Base-by-base conservation (phyloP, 2,329 filamentous ascomycete species). In the Periconia sp. region DNA sequence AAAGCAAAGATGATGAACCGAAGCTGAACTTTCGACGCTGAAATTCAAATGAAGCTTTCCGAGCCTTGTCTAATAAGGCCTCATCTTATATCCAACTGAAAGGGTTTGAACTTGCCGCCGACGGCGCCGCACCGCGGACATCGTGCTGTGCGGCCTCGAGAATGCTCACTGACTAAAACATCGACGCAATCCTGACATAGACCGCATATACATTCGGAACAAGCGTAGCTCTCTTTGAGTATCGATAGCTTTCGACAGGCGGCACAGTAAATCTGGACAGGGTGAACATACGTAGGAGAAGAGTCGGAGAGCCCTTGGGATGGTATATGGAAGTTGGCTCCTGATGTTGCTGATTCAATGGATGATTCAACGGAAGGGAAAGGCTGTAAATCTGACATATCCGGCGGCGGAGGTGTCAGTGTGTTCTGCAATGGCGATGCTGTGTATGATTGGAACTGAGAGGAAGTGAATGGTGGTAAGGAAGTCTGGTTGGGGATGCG, bases 151-250 rank as follows among this genome's bases (percentile, higher is more conserved):
- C 87, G 75, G 10, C 87, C 87, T 36, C 87, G 64, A 22, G 64
- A 84, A 66, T 90, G 86, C 66, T 90, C 87, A 56, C 81, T 82
- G 71, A 89, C 85, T 41, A 92, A 77, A 23, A 89, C 83, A 60
- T 91, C 87, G 44, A 96, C 90, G 61, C 92, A 97, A 46, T 90
- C 84, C 52, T 86, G 84, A 70, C 94, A 97, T 36, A 97, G 81
- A 12, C 92, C 92, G 66, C 90, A 95, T 52, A 97, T 95, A 69
- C 94, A 97, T 70, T 96, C 92, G 1, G 92, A 96, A 69, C 92
- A 97, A 16, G 92, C 92, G 64, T 91, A 96, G 23, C 89, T 94
- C 60, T 92, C 88, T 61, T 85, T 86, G 18, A 97, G 75, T 9
- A 86, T 75, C 37, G 87, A 92, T 13, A 91, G 78, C 25, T 86